These are phyloP conservation scores for Mycena sp. DNA, from an alignment of 1,284 basidiomycete species.

Conservation along the genomic window DNA sequence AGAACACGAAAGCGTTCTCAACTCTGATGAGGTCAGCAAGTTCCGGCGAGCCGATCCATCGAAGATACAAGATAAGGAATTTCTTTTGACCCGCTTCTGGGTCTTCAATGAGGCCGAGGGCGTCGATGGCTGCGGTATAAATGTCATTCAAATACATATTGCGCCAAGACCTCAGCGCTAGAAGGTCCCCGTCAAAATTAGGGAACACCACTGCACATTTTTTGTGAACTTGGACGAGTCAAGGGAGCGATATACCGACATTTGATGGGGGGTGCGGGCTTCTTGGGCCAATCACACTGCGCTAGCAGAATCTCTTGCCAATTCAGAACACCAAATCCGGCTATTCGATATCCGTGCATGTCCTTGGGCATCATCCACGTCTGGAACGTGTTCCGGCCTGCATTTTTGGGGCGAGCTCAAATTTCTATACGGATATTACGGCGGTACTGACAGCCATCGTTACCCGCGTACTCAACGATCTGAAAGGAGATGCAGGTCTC, in stretches of 20 bases:
- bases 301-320: constrained; percentile 23
- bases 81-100: constrained; percentile 4
- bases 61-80: constrained; percentile 24
- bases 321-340: constrained; percentile 24
- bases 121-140: constrained; percentile 24
- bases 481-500: constrained; percentile 28
- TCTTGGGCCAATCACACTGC: constrained; percentile 17
- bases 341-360: constrained; percentile 24
- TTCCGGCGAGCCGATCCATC: constrained; percentile 12
- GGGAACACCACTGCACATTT: constrained; percentile 8
- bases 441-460: constrained; percentile 21
- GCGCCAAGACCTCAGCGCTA: constrained; percentile 22
- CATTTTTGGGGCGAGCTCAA: constrained; percentile 1
- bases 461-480: constrained; percentile 23
- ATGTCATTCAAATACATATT: constrained; percentile 20
- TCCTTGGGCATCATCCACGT: constrained; percentile 31
- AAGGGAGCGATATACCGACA: background rate
- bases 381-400: constrained; percentile 28
- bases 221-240: background rate
- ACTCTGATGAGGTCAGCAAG: constrained; percentile 14
- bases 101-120: constrained; percentile 22
- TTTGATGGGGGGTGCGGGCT: constrained; percentile 10
- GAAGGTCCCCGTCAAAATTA: constrained; percentile 9
- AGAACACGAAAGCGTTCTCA: constrained; percentile 28
- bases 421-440: background rate